These are phyloP conservation scores for Astrocystis sublimbata DNA, from an alignment of 495 filamentous ascomycete genomes.

Conservation along the genomic window DNA sequence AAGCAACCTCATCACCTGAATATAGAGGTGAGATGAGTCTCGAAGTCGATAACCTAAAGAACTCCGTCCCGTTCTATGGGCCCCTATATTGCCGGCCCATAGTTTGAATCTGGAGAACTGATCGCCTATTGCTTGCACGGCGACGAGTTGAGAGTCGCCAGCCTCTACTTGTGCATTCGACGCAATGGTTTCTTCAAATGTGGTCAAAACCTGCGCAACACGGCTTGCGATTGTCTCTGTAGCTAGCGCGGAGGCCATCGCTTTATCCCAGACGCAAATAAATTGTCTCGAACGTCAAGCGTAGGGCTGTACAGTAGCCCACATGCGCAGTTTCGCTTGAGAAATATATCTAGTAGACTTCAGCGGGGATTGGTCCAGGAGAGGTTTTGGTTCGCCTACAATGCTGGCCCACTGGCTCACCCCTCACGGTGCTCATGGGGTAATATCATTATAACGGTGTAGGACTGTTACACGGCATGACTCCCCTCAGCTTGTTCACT, in stretches of 20 bases:
- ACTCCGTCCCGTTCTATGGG: constrained; percentile 40
- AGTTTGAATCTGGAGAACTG: constrained; percentile 43
- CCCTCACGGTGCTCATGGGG: background rate
- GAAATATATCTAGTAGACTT: background rate
- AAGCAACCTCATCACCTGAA: constrained; percentile 40
- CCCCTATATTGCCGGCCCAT: constrained; percentile 50
- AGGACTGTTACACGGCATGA: constrained; percentile 8
- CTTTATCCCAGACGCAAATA: background rate
- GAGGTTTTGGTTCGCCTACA: background rate
- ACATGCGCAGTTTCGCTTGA: background rate
- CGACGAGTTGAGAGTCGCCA: background rate
- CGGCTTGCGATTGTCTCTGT: background rate
- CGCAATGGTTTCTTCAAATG: constrained; percentile 4
- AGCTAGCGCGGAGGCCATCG: background rate
- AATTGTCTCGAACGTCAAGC: background rate
- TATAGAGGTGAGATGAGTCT: constrained; percentile 46
- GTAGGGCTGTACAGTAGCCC: background rate
- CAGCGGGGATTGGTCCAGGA: background rate
- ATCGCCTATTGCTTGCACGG: constrained; percentile 24
- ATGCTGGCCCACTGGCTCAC: background rate
- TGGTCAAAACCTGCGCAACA: background rate
- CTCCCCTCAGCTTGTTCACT: background rate
- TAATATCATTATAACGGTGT: background rate
- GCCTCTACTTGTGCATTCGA: background rate
- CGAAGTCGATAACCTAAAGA: constrained; percentile 50